A percentile compares a stretch with the other conserved stretches of the same genome.
Evolutionary conservation across 768 basidiomycete species (phyloP).

Genomic region (Candolleomyces eurysporus): DNA sequence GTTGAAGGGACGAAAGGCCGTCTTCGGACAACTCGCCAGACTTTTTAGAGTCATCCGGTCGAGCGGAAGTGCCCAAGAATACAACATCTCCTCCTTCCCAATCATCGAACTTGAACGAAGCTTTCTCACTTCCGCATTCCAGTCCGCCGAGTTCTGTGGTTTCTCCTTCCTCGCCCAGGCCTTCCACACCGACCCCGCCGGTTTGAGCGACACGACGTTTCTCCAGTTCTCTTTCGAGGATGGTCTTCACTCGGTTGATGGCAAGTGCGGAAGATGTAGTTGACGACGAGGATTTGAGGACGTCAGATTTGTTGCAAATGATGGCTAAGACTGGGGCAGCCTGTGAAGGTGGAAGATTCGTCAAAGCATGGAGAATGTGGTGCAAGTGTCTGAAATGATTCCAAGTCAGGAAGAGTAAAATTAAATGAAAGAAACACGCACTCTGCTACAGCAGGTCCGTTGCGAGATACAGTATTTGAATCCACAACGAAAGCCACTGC

Average conservation of each 20-base stretch:
- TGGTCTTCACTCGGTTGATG: conserved; percentile 66
- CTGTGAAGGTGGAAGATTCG: conserved; percentile 71
- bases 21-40: conserved; percentile 30
- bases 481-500: conserved; percentile 79
- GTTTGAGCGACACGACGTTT: conserved; percentile 66
- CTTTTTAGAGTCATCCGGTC: conserved; percentile 19
- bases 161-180: conserved; percentile 68
- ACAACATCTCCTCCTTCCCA: conserved; percentile 85
- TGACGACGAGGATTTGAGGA: conserved; percentile 50
- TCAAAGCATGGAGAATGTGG: conserved; percentile 63
- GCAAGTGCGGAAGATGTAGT: conserved; percentile 45
- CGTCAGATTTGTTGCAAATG: conserved; percentile 75
- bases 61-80: conserved; percentile 60
- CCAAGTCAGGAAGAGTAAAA: neutral
- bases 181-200: conserved; percentile 68
- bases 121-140: conserved; percentile 57
- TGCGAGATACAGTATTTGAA: conserved; percentile 73
- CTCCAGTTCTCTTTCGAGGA: conserved; percentile 84
- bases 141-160: conserved; percentile 68
- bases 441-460: conserved; percentile 76
- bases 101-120: conserved; percentile 67
- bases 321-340: conserved; percentile 59
- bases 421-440: conserved; percentile 36
- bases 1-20: conserved; percentile 41
- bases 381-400: conserved; percentile 63